Conservation (phyloP, 257 asterid genomes). For the Solanum ahanhuiri region DNA sequence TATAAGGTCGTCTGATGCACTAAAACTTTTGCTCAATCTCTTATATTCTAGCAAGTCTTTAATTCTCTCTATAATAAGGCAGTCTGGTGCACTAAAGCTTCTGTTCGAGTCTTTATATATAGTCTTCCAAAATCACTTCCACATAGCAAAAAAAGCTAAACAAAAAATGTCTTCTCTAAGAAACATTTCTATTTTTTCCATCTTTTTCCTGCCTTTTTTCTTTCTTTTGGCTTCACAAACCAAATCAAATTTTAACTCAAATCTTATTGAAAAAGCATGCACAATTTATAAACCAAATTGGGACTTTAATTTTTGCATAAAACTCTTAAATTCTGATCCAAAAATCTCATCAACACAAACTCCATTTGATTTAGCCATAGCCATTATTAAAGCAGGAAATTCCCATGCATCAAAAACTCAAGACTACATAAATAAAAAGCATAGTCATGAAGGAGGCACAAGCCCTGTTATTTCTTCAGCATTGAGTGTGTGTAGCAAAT, state of each 20-base stretch:
- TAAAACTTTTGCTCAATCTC: too few relatives aligned
- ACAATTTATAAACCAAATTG: not conserved
- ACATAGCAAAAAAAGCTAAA: not conserved
- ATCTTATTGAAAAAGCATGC: not conserved
- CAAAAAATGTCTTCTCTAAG: not conserved
- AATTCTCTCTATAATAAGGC: not conserved
- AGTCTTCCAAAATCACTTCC: not conserved
- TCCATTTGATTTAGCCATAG: not conserved
- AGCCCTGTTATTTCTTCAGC: too few relatives aligned
- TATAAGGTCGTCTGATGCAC: not conserved
- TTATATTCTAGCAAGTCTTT: too few relatives aligned
- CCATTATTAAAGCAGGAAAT: too few relatives aligned
- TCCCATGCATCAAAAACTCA: too few relatives aligned
- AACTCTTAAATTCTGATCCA: not conserved
- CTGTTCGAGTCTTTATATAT: not conserved
- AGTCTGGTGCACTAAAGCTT: not conserved
- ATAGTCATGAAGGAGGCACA: too few relatives aligned
- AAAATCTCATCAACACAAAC: not conserved
- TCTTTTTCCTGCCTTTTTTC: not conserved
- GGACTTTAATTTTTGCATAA: not conserved
- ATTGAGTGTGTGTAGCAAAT: too few relatives aligned
- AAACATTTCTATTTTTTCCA: not conserved
- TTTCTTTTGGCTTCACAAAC: not conserved
- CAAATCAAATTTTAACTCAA: not conserved
- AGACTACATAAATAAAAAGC: too few relatives aligned